A percentile compares a stretch with the other conserved stretches of the same genome.
These are phyloP conservation scores for Moniliophthora roreri DNA, from an alignment of 1,284 basidiomycete genomes.

Conservation along the genomic window DNA sequence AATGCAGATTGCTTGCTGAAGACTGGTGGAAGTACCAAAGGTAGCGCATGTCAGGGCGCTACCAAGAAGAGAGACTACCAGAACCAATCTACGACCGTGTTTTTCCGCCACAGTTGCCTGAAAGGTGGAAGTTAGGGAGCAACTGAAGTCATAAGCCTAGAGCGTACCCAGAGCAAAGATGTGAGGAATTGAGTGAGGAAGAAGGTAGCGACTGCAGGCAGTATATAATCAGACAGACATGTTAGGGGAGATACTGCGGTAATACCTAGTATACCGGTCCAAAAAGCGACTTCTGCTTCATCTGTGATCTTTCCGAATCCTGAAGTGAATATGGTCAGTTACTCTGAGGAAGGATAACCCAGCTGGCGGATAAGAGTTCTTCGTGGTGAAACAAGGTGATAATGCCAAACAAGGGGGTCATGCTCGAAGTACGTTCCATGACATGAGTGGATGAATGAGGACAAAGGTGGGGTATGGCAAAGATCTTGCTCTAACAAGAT, in stretches of 20 bases:
- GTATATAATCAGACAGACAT: constrained; percentile 8
- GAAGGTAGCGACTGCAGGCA: constrained; percentile 67
- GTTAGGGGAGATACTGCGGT: constrained; percentile 8
- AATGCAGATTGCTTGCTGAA: constrained; percentile 84
- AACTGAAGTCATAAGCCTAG: constrained; percentile 1
- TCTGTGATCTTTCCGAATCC: constrained; percentile 66
- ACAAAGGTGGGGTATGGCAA: constrained; percentile 1
- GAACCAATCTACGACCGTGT: constrained; percentile 84
- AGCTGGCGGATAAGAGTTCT: no score
- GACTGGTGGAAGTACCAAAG: constrained; percentile 84
- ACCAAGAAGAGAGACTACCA: constrained; percentile 84
- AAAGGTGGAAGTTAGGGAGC: constrained; percentile 11
- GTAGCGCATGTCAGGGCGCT: constrained; percentile 76
- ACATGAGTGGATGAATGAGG: constrained; percentile 11
- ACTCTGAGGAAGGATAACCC: no score
- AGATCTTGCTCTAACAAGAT: neutral
- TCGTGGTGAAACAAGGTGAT: no score
- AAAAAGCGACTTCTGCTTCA: constrained; percentile 80
- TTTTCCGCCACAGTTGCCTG: constrained; percentile 92
- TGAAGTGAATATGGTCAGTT: constrained; percentile 22
- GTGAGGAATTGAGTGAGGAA: constrained; percentile 91
- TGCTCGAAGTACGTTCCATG: neutral
- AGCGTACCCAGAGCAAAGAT: constrained; percentile 80
- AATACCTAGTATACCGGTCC: constrained; percentile 80
- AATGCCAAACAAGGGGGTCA: no score